Base-by-base conservation (phyloP, 1,284 basidiomycete species). In the Grifola frondosa region DNA sequence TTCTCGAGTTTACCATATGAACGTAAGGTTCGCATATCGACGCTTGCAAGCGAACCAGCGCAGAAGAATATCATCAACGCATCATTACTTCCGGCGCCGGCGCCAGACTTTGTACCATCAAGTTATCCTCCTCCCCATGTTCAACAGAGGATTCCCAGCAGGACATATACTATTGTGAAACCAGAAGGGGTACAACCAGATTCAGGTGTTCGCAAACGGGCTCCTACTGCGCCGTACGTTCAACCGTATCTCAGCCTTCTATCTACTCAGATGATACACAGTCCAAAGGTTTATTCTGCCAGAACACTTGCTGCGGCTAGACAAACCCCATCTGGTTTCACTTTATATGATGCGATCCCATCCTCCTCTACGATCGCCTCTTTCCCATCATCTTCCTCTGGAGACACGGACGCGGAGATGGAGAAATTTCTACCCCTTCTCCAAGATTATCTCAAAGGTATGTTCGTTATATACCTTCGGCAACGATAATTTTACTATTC, bases 341-440 rank as follows among this genome's bases (percentile, higher is more conserved):
- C 69, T 54, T 72, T 89, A 71, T 88, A 82, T 48, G 86, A 89
- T 48, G 86, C 86, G 0, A 69, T 88, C 11, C 77, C 70, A 3
- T 70, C 74, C 16, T 44, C 58, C 1, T 34, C 50, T 5, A 48
- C 48, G 9, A 37, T 55, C 17, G 57, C 64, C 1, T 58, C 65
- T n/a, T 62, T 61, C n/a, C 31, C 58, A 6, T 45, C 63, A 6
- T 34, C 61, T 9, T 41, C 58, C 8, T 28, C 36, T 11, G 26
- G 30, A 17, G 45, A 51, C n/a, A 39, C 48, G 9, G 81, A 84
- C 54, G 62, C 70, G 3, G 84, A 87, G 55, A 77, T 89, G 67
- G 85, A 81, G 42, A 85, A 84, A 41, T 88, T 89, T 57, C 52
- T 86, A 36, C 78, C 84, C 1, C 68, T 89, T 65, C 64, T 89